phyloP scores from a whole-genome alignment of 1,284 basidiomycete genomes.

The Tilletiopsis washingtonensis region DNA sequence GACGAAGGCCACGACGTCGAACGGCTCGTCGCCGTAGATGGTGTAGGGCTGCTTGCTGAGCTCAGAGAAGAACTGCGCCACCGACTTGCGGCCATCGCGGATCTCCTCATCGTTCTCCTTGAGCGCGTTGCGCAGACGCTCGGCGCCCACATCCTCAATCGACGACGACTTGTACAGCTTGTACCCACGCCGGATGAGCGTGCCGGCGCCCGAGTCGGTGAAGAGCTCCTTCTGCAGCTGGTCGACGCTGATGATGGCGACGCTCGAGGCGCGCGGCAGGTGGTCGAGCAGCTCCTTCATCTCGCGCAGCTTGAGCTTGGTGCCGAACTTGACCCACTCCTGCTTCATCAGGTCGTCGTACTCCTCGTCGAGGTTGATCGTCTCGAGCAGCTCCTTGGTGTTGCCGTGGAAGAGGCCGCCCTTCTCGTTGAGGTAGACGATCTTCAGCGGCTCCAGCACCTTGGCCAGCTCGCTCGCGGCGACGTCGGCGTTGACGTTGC shows the following conservation, averaged over 20 bases:
- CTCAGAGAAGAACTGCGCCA: slow-evolving; percentile 77
- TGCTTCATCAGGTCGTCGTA: slow-evolving; percentile 95
- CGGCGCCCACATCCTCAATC: slow-evolving; percentile 77
- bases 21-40: slow-evolving; percentile 93
- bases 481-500: slow-evolving; percentile 46
- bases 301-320: slow-evolving; percentile 97
- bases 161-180: slow-evolving; percentile 84
- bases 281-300: slow-evolving; percentile 99
- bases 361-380: slow-evolving; percentile 98
- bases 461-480: slow-evolving; percentile 46
- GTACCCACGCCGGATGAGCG: slow-evolving; percentile 93
- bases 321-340: slow-evolving; percentile 99
- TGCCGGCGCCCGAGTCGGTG: slow-evolving; percentile 95
- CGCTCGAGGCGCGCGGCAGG: slow-evolving; percentile 93
- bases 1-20: slow-evolving; percentile 90
- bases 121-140: slow-evolving; percentile 59
- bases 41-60: slow-evolving; percentile 66
- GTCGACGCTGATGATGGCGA: slow-evolving; percentile 91
- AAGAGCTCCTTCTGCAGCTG: slow-evolving; percentile 96
- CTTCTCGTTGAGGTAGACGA: slow-evolving; percentile 97
- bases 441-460: slow-evolving; percentile 60
- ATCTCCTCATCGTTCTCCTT: slow-evolving; percentile 93
- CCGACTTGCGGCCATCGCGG: slow-evolving; percentile 70
- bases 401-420: slow-evolving; percentile 97
- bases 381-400: slow-evolving; percentile 57